Conservation (phyloP, 1,284 basidiomycete genomes). For the Pseudozyma sp. region DNA sequence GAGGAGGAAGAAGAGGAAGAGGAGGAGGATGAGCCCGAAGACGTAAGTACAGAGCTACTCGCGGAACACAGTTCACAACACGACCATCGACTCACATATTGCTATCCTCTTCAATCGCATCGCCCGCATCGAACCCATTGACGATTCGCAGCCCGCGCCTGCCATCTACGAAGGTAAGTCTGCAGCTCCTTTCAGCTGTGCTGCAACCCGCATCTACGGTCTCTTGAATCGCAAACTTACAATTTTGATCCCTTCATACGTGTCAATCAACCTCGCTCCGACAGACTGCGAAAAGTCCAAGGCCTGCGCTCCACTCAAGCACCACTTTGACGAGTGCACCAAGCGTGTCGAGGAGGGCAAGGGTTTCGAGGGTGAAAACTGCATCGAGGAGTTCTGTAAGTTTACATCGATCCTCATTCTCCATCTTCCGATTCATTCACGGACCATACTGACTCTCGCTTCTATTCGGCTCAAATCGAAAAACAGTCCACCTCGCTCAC, state of each 20-base stretch:
- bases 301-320: constrained; percentile 61
- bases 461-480: not conserved
- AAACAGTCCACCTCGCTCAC: constrained; percentile 63
- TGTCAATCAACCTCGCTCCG: not conserved
- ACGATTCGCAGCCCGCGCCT: constrained; percentile 39
- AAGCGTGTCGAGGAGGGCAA: constrained; percentile 65
- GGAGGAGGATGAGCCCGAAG: constrained; percentile 62
- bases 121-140: not conserved
- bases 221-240: constrained; percentile 4
- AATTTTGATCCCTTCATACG: not conserved
- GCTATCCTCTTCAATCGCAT: not conserved
- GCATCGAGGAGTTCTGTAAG: constrained; percentile 68
- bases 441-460: constrained; percentile 4
- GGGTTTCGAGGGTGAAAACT: constrained; percentile 66
- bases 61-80: not conserved
- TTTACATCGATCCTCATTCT: constrained; percentile 5
- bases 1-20: constrained; percentile 43
- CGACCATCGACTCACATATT: not conserved
- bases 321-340: constrained; percentile 68
- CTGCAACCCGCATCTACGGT: not conserved
- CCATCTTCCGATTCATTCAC: not conserved
- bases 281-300: constrained; percentile 67
- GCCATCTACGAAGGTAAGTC: constrained; percentile 59
- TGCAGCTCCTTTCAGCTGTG: too few relatives aligned
- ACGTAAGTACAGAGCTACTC: constrained; percentile 60